Evolutionary conservation across 306 rosid genomes (phyloP).

Genomic region (Prunus mume): DNA sequence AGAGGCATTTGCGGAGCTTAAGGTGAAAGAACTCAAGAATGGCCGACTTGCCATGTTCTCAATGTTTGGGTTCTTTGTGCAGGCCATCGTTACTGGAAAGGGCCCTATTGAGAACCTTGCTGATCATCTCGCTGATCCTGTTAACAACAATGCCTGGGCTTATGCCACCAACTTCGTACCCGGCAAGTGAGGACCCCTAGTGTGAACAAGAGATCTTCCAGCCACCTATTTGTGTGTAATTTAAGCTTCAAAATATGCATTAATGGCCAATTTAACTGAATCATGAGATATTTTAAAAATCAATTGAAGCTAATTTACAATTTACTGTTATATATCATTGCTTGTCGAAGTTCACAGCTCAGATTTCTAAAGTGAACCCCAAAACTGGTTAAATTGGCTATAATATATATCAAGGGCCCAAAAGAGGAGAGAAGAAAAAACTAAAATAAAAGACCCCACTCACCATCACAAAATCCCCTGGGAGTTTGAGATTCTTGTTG

Average conservation of each 20-base stretch:
- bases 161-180: constrained; percentile 35
- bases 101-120: constrained; percentile 44
- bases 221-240: background rate
- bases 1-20: constrained; percentile 41
- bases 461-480: background rate
- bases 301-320: background rate
- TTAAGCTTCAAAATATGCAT: background rate
- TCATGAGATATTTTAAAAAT: background rate
- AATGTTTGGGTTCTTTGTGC: constrained; percentile 36
- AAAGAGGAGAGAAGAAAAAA: background rate
- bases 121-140: constrained; percentile 42
- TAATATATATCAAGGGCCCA: background rate
- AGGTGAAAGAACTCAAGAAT: constrained; percentile 40
- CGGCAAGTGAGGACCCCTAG: constrained; percentile 29
- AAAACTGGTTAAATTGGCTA: background rate
- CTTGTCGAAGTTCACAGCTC: constrained; percentile 1
- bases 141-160: constrained; percentile 33
- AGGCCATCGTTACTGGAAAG: constrained; percentile 39
- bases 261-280: background rate
- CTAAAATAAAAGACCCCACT: background rate
- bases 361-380: background rate
- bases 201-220: background rate
- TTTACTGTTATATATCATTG: background rate
- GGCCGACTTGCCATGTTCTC: constrained; percentile 42
- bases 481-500: background rate